These are phyloP conservation scores for Chenopodium album DNA, from an alignment of 148 eudicot species.

Conservation along the genomic window DNA sequence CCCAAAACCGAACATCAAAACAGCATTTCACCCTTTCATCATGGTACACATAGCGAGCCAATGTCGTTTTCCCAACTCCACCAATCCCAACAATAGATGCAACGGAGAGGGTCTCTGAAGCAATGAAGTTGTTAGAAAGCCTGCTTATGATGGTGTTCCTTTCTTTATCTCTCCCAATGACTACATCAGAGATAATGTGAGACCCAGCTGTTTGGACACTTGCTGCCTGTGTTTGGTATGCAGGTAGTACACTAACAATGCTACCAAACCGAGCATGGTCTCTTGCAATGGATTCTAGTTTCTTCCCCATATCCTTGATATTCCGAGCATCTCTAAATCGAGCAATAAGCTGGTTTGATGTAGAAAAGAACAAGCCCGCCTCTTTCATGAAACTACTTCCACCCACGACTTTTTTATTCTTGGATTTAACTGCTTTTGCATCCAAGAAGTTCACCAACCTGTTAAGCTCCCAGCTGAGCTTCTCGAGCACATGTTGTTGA, in stretches of 20 bases:
- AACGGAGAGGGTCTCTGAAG: background rate
- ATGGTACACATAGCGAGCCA: background rate
- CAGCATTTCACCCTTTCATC: background rate
- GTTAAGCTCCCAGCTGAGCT: background rate
- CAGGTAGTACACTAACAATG: background rate
- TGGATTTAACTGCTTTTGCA: background rate
- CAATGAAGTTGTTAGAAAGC: background rate
- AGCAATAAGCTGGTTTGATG: constrained; percentile 11
- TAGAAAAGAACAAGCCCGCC: background rate
- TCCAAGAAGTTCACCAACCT: constrained; percentile 8
- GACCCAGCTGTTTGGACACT: background rate
- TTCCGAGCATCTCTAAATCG: background rate
- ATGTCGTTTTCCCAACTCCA: constrained; percentile 8
- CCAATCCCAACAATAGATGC: constrained; percentile 20
- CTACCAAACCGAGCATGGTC: background rate
- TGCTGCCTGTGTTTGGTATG: background rate
- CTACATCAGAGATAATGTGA: background rate
- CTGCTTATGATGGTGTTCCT: background rate
- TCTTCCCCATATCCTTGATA: background rate
- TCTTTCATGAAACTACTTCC: background rate
- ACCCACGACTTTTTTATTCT: background rate
- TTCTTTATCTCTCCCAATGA: constrained; percentile 12
- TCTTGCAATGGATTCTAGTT: background rate
- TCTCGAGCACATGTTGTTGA: background rate
- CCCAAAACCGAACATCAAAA: constrained; percentile 12